A percentile compares a stretch with the other conserved stretches of the same genome.
phyloP scores from a whole-genome alignment of 495 filamentous ascomycete species.

The Tetracladium setigerum region DNA sequence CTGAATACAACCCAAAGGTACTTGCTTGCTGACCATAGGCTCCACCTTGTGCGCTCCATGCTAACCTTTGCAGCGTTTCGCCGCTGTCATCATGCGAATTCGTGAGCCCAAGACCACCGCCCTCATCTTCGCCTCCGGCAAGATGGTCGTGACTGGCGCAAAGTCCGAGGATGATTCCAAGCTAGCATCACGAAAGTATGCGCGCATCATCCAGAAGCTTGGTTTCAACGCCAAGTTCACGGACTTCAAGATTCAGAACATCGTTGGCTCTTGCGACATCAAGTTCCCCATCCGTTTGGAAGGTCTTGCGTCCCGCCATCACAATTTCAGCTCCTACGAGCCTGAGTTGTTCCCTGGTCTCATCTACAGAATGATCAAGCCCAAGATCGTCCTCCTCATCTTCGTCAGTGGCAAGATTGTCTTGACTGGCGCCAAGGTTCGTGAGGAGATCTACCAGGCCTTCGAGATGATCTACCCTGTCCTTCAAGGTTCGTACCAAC shows the following conservation, averaged over 20 bases:
- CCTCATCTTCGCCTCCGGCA: conserved; percentile 94
- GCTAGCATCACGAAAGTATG: conserved; percentile 94
- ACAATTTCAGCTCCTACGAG: conserved; percentile 99
- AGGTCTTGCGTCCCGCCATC: conserved; percentile 90
- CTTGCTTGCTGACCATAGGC: conserved; percentile 36
- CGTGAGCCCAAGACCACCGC: conserved; percentile 98
- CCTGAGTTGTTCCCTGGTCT: conserved; percentile 98
- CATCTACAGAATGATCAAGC: conserved; percentile 99
- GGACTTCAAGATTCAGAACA: conserved; percentile 99
- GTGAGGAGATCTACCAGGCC: conserved; percentile 97
- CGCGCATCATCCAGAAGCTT: conserved; percentile 98
- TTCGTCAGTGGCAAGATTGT: conserved; percentile 99
- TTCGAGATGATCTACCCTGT: conserved; percentile 99
- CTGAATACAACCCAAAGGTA: conserved; percentile 98
- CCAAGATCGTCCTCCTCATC: conserved; percentile 97
- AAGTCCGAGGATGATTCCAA: conserved; percentile 98
- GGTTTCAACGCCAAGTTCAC: conserved; percentile 99
- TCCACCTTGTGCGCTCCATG: conserved; percentile 14
- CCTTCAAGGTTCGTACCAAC: conserved; percentile 62
- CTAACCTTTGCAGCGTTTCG: conserved; percentile 75
- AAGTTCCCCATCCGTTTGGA: conserved; percentile 98
- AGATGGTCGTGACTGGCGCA: conserved; percentile 99
- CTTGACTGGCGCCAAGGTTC: conserved; percentile 93
- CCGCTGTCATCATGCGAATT: conserved; percentile 99
- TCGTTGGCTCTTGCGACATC: conserved; percentile 97